A percentile compares a stretch with the other conserved stretches of the same genome.
phyloP scores from a whole-genome alignment of 331 rosid genomes.

The Pyrus hybrid region DNA sequence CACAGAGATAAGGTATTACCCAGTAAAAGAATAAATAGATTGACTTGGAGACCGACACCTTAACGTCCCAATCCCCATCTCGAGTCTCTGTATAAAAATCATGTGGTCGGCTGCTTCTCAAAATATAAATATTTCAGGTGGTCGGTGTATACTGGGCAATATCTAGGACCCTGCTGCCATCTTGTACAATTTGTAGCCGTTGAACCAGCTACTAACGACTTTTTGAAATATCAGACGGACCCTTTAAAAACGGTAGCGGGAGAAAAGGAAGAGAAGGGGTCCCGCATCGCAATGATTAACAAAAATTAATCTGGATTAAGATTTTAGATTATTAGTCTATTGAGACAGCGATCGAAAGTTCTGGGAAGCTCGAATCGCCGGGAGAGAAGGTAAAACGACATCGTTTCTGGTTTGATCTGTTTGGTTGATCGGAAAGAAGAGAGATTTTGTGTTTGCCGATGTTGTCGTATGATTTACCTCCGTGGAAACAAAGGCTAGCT shows the following conservation, averaged over 20 bases:
- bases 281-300: slow-evolving; percentile 6
- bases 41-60: not conserved
- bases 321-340: not conserved
- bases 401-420: not conserved
- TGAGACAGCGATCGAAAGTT: not conserved
- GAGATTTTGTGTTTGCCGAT: not conserved
- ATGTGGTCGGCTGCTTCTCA: too few species aligned
- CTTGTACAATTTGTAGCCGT: slow-evolving; percentile 19
- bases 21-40: not conserved
- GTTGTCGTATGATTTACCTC: not conserved
- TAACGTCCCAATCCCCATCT: not conserved
- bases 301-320: not conserved
- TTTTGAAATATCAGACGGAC: slow-evolving; percentile 12
- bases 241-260: not conserved
- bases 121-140: too few species aligned
- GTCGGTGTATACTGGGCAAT: not conserved
- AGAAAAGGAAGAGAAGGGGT: not conserved
- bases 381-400: not conserved
- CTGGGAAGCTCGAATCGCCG: not conserved
- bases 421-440: not conserved
- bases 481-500: not conserved
- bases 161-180: not conserved
- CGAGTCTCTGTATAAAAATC: not conserved
- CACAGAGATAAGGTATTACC: not conserved
- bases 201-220: slow-evolving; percentile 10